These are phyloP conservation scores for Nicotiana benthamiana DNA, from an alignment of 257 asterid genomes.

Conservation along the genomic window DNA sequence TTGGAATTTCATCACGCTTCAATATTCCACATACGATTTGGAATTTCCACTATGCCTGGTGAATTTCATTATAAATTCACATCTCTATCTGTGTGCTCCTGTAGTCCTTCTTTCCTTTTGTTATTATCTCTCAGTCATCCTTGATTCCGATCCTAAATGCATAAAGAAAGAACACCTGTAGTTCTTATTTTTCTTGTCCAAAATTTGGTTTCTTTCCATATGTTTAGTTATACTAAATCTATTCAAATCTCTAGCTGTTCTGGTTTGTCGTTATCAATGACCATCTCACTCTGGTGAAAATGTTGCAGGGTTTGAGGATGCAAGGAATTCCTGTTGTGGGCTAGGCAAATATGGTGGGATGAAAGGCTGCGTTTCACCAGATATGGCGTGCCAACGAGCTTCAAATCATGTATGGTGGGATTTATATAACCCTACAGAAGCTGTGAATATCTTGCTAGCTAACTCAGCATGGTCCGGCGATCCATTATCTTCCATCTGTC, in stretches of 20 bases:
- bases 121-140: background rate
- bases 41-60: background rate
- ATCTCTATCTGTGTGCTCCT: background rate
- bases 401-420: slow-evolving; percentile 62
- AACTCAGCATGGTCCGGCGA: slow-evolving; percentile 43
- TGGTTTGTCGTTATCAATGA: background rate
- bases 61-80: too few species aligned
- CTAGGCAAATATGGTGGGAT: slow-evolving; percentile 26
- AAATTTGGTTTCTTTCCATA: background rate
- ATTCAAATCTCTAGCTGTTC: background rate
- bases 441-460: slow-evolving; percentile 40
- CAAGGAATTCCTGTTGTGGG: slow-evolving; percentile 52
- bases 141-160: background rate
- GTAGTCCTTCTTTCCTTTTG: background rate
- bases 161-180: background rate
- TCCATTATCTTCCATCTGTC: slow-evolving; percentile 39
- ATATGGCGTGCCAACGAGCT: slow-evolving; percentile 39
- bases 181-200: background rate
- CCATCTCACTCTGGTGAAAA: background rate
- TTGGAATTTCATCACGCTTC: background rate
- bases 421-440: slow-evolving; percentile 48
- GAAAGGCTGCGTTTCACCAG: slow-evolving; percentile 39
- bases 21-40: background rate
- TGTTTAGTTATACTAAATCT: background rate
- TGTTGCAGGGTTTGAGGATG: slow-evolving; percentile 45